phyloP scores from a whole-genome alignment of 225 moss, liverwort and hornwort genomes.

The Pseudoscleropodium purum region DNA sequence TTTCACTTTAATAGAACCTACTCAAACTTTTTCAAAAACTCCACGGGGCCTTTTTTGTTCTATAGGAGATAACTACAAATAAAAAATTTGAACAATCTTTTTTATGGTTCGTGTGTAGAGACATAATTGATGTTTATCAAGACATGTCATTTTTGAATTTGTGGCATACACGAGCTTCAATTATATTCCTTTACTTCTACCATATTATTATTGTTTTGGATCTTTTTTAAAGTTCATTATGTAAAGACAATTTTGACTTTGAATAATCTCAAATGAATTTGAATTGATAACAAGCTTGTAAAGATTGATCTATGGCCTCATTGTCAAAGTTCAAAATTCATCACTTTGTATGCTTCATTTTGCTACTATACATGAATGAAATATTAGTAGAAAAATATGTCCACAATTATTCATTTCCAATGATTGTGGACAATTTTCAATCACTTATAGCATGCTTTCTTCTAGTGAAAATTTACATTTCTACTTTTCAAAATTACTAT shows the following conservation, averaged over 20 bases:
- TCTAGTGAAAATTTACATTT: neutral
- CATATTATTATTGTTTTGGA: neutral
- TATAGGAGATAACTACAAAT: neutral
- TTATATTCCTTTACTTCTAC: neutral
- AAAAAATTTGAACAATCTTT: too few relatives aligned
- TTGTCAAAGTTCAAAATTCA: accelerated
- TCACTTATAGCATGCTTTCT: neutral
- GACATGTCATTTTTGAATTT: neutral
- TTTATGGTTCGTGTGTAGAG: accelerated
- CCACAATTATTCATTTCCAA: neutral
- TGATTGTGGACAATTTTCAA: neutral
- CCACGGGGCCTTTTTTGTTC: accelerated
- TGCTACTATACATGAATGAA: neutral
- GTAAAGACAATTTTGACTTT: neutral
- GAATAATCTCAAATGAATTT: neutral
- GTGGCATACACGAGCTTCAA: neutral
- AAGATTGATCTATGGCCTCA: neutral
- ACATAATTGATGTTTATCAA: accelerated
- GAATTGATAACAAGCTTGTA: neutral
- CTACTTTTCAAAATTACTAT: accelerated
- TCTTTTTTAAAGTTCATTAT: neutral
- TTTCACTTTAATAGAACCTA: neutral
- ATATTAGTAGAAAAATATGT: neutral
- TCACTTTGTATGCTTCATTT: neutral
- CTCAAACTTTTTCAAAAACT: neutral